Conservation (phyloP, 441 rosid species). For the Hypseocharis bilobata region DNA sequence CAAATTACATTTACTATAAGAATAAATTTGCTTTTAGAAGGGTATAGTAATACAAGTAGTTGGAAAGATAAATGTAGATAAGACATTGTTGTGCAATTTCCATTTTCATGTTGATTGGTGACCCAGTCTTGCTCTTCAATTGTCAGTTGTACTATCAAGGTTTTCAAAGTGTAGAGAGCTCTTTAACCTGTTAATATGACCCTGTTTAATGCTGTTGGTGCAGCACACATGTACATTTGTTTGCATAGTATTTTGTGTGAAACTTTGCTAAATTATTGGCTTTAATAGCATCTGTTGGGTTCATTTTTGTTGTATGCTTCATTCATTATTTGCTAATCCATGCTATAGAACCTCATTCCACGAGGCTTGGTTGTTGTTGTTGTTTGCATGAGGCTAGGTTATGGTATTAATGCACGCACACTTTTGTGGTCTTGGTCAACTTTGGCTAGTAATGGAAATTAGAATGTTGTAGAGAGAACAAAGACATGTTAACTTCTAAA, state of each 20-base stretch:
- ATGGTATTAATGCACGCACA: too few species aligned
- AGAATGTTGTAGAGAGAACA: not conserved
- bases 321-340: not conserved
- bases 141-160: not conserved
- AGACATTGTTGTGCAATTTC: not conserved
- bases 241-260: not conserved
- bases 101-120: not conserved
- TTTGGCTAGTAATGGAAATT: not conserved
- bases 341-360: not conserved
- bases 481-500: not conserved
- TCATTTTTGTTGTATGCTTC: not conserved
- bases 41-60: not conserved
- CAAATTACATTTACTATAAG: constrained; percentile 1
- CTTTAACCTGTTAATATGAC: not conserved
- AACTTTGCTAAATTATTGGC: not conserved
- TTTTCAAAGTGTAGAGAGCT: not conserved
- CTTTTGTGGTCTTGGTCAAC: too few species aligned
- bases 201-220: not conserved
- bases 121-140: not conserved
- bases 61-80: not conserved
- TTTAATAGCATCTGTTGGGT: not conserved
- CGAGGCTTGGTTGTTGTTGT: not conserved
- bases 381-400: not conserved
- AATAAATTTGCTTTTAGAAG: not conserved
- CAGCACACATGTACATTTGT: not conserved